Conservation (phyloP, 129 eudicot species). For the Oenanthe sinensis region DNA sequence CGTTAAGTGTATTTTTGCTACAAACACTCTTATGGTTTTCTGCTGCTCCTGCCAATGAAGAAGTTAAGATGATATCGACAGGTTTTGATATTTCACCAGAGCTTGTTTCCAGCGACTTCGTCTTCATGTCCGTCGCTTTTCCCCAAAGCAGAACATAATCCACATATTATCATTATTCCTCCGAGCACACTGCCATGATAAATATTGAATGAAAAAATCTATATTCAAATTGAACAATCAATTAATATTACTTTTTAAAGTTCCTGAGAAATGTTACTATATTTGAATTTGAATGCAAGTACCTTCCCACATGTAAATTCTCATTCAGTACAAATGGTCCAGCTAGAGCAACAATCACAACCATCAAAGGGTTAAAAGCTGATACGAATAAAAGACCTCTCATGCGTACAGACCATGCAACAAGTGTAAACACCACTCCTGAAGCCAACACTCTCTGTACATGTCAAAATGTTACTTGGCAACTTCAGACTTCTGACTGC, state of each 20-base stretch:
- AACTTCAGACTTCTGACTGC: background rate
- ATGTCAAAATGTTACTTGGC: background rate
- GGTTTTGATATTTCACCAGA: background rate
- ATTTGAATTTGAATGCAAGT: conserved; percentile 18
- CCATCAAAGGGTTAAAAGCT: conserved; percentile 41
- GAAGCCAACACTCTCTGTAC: conserved; percentile 39
- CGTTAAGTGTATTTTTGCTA: background rate
- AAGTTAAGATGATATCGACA: background rate
- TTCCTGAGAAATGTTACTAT: background rate
- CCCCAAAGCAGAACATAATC: conserved; percentile 69
- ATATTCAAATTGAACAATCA: background rate
- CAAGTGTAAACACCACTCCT: conserved; percentile 17
- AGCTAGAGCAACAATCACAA: conserved; percentile 37
- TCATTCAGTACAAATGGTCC: conserved; percentile 44
- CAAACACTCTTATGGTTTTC: background rate
- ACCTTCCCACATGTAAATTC: conserved; percentile 57
- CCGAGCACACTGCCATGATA: conserved; percentile 30
- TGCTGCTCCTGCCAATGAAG: background rate
- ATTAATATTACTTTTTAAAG: background rate
- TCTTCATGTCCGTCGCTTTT: conserved; percentile 34
- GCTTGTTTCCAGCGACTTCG: background rate
- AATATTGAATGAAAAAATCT: background rate
- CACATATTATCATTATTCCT: conserved; percentile 28
- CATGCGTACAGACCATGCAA: conserved; percentile 28
- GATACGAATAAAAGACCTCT: conserved; percentile 60